phyloP scores from a whole-genome alignment of 441 rosid genomes.

The Brassica hybrid region DNA sequence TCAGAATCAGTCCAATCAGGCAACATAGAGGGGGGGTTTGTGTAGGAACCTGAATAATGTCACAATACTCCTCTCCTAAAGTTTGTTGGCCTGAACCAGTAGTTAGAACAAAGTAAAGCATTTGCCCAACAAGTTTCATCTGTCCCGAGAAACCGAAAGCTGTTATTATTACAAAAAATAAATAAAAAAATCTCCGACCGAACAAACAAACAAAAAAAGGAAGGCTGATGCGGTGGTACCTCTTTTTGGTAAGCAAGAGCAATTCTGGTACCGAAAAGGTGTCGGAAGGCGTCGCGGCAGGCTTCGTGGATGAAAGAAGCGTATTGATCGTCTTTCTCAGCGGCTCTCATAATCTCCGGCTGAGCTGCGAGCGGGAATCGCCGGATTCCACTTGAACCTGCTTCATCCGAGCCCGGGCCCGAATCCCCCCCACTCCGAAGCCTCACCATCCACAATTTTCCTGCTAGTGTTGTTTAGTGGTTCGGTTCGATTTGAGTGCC shows the following conservation, averaged over 20 bases:
- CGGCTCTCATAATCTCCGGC: conserved; percentile 98
- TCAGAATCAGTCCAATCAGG: conserved; percentile 11
- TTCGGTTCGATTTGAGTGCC: neutral
- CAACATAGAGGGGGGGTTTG: neutral
- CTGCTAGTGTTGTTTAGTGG: neutral
- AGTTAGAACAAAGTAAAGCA: conserved; percentile 88
- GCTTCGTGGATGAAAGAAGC: conserved; percentile 90
- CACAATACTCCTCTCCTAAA: conserved; percentile 95
- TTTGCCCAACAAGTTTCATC: conserved; percentile 89
- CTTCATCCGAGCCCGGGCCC: conserved; percentile 21
- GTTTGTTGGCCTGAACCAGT: conserved; percentile 97
- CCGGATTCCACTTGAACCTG: conserved; percentile 54
- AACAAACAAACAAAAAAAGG: too few species aligned
- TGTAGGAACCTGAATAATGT: conserved; percentile 75
- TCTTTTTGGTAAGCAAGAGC: conserved; percentile 90
- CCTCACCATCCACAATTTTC: neutral
- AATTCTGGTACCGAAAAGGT: conserved; percentile 85
- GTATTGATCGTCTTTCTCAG: conserved; percentile 97
- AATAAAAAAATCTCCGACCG: too few species aligned
- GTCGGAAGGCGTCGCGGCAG: conserved; percentile 92
- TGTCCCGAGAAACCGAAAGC: conserved; percentile 35
- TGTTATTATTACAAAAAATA: too few species aligned
- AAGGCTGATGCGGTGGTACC: conserved; percentile 45
- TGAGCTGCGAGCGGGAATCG: conserved; percentile 80
- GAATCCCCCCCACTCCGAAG: neutral